phyloP scores from a whole-genome alignment of 257 asterid genomes.

The Primulina eburnea region DNA sequence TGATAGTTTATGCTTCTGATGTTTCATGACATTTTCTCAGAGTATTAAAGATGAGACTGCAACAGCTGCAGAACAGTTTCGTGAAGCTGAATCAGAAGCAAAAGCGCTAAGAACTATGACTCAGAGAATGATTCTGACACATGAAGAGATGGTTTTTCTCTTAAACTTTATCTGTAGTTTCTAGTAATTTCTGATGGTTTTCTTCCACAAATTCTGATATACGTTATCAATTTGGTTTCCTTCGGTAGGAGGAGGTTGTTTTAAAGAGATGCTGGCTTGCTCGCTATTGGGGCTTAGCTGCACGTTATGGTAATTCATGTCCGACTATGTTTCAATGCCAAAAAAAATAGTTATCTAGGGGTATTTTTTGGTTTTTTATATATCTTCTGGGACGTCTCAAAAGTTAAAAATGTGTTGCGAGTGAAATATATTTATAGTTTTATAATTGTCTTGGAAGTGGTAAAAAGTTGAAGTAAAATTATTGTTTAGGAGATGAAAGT shows the following conservation, averaged over 20 bases:
- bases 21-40: constrained; percentile 44
- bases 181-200: constrained; percentile 14
- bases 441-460: not conserved
- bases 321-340: constrained; percentile 10
- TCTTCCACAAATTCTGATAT: constrained; percentile 26
- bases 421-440: not conserved
- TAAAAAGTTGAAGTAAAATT: not conserved
- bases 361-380: constrained; percentile 10
- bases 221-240: constrained; percentile 18
- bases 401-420: not conserved
- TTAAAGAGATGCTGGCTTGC: constrained; percentile 99
- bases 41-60: constrained; percentile 65
- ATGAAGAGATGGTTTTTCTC: constrained; percentile 88
- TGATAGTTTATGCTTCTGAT: constrained; percentile 21
- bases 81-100: constrained; percentile 95
- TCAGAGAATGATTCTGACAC: constrained; percentile 94
- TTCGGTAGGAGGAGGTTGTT: constrained; percentile 93
- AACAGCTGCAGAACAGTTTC: constrained; percentile 69
- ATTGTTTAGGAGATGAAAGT: not conserved
- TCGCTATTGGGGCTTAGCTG: constrained; percentile 96
- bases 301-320: constrained; percentile 67
- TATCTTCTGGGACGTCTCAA: not conserved
- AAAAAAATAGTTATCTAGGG: constrained; percentile 1
- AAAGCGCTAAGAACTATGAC: constrained; percentile 89
- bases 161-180: constrained; percentile 20